These are phyloP conservation scores for Ganoderma leucocontextum DNA, from an alignment of 1,284 basidiomycete genomes.

Conservation along the genomic window DNA sequence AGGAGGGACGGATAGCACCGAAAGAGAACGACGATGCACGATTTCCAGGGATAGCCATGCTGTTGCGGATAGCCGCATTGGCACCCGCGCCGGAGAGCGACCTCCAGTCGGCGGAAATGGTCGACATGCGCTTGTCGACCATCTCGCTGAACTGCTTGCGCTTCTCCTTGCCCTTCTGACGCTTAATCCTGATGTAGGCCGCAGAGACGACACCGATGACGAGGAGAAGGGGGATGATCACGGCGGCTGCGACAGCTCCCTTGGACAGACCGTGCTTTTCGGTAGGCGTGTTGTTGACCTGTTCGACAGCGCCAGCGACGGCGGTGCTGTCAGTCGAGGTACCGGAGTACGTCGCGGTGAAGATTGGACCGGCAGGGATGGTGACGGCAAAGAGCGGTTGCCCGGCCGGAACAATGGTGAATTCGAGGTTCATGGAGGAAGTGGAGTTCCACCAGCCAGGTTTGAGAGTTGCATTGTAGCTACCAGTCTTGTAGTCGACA, in stretches of 20 bases:
- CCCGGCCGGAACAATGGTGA: slow-evolving; percentile 70
- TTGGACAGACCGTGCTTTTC: slow-evolving; percentile 53
- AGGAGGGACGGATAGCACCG: slow-evolving; percentile 60
- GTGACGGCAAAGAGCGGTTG: slow-evolving; percentile 62
- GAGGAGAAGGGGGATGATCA: slow-evolving; percentile 77
- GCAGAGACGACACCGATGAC: slow-evolving; percentile 55
- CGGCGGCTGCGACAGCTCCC: slow-evolving; percentile 81
- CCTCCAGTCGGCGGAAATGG: slow-evolving; percentile 80
- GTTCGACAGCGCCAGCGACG: slow-evolving; percentile 34
- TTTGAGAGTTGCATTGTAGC: slow-evolving; percentile 61
- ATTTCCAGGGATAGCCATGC: slow-evolving; percentile 60
- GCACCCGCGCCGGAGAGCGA: slow-evolving; percentile 78
- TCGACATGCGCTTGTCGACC: slow-evolving; percentile 86
- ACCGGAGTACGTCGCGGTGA: slow-evolving; percentile 67
- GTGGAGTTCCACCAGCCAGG: slow-evolving; percentile 85
- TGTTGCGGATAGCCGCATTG: slow-evolving; percentile 73
- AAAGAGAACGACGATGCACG: slow-evolving; percentile 65
- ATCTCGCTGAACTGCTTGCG: slow-evolving; percentile 73
- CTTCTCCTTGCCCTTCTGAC: slow-evolving; percentile 65
- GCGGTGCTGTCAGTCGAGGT: slow-evolving; percentile 47
- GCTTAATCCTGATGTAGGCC: slow-evolving; percentile 58
- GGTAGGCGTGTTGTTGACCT: slow-evolving; percentile 46
- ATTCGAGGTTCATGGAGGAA: slow-evolving; percentile 61
- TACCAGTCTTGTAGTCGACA: slow-evolving; percentile 64
- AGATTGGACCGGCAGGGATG: slow-evolving; percentile 76